Evolutionary conservation across 179 eudicot genomes (phyloP).

Genomic region (Beta corolliflora): DNA sequence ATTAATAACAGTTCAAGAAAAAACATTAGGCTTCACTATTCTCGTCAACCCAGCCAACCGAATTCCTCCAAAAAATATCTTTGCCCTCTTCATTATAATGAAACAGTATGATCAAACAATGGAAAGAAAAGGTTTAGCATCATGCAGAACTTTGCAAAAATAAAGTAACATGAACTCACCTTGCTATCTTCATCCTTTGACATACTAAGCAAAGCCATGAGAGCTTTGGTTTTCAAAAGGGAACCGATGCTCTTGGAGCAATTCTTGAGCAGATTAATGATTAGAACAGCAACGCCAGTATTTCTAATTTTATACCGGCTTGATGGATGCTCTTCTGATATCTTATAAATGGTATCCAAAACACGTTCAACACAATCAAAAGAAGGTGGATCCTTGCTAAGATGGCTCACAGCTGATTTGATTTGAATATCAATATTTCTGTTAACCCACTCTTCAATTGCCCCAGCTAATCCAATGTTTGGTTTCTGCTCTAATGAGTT

Average conservation of each 20-base stretch:
- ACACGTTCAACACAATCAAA: constrained; percentile 45
- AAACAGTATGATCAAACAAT: neutral
- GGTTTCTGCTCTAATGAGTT: constrained; percentile 61
- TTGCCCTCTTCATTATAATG: neutral
- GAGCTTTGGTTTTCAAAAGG: constrained; percentile 55
- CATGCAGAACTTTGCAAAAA: neutral
- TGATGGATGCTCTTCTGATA: constrained; percentile 59
- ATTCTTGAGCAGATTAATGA: constrained; percentile 45
- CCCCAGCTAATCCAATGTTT: constrained; percentile 72
- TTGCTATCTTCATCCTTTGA: constrained; percentile 70
- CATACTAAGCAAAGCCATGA: constrained; percentile 59
- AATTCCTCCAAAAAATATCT: neutral
- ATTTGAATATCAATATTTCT: constrained; percentile 62
- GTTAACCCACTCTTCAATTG: constrained; percentile 74
- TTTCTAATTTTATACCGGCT: constrained; percentile 62
- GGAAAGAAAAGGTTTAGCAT: neutral
- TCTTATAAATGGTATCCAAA: constrained; percentile 46
- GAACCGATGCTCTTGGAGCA: constrained; percentile 46
- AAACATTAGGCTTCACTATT: no score
- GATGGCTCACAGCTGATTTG: constrained; percentile 50
- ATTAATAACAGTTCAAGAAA: neutral
- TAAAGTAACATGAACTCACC: constrained; percentile 37
- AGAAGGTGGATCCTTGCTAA: constrained; percentile 42
- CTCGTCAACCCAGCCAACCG: constrained; percentile 8
- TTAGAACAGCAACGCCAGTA: constrained; percentile 46